Evolutionary conservation across 345 rosid species (phyloP).

Genomic region (Ceriops tagal): DNA sequence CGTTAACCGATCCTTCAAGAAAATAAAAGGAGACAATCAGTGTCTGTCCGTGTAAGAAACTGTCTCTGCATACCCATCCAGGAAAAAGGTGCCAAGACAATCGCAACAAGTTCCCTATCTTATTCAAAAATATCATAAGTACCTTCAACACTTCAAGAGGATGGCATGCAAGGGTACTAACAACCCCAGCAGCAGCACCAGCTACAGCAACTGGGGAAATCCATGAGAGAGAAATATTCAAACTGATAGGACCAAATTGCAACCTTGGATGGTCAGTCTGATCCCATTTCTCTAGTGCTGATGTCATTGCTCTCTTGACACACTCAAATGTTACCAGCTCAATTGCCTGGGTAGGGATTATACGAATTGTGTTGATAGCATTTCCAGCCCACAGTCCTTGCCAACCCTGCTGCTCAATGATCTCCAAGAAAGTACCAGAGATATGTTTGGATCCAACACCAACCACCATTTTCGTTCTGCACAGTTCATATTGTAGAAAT

Average conservation of each 20-base stretch:
- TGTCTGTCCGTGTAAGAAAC: neutral
- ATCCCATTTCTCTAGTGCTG: slow-evolving; percentile 66
- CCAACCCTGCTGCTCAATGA: slow-evolving; percentile 93
- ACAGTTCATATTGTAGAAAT: slow-evolving; percentile 13
- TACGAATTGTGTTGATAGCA: slow-evolving; percentile 85
- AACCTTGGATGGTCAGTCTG: slow-evolving; percentile 45
- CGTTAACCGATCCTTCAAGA: slow-evolving; percentile 85
- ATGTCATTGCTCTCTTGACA: slow-evolving; percentile 77
- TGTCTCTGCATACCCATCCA: too few species aligned
- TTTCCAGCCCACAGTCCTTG: slow-evolving; percentile 99
- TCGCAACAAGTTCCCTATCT: too few species aligned
- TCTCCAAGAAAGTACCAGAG: slow-evolving; percentile 81
- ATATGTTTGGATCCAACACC: slow-evolving; percentile 92
- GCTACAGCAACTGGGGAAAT: slow-evolving; percentile 89
- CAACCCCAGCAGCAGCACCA: slow-evolving; percentile 96
- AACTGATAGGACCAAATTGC: slow-evolving; percentile 58
- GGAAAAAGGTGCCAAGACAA: too few species aligned
- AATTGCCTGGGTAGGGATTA: slow-evolving; percentile 93
- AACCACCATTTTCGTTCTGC: slow-evolving; percentile 96
- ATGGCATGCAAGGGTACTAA: slow-evolving; percentile 88
- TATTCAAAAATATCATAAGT: neutral
- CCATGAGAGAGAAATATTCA: slow-evolving; percentile 70
- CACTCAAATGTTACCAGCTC: slow-evolving; percentile 92
- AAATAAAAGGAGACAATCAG: slow-evolving; percentile 17
- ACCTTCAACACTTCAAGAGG: slow-evolving; percentile 99